These are phyloP conservation scores for Kwoniella dendrophila DNA, from an alignment of 768 basidiomycete species.

Conservation along the genomic window DNA sequence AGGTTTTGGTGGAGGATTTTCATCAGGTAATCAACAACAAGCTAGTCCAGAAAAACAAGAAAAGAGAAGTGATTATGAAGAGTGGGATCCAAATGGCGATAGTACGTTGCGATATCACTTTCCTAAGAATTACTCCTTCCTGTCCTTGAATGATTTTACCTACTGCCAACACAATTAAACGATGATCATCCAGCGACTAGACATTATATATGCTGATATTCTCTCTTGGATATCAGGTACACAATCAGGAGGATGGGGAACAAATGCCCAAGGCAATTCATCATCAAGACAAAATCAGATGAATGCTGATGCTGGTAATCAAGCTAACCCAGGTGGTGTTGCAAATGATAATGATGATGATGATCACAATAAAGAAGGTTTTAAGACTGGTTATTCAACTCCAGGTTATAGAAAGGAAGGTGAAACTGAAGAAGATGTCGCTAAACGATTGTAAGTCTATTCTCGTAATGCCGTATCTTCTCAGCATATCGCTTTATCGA, in stretches of 20 bases:
- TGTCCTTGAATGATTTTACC: too few species aligned
- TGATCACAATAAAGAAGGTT: slow-evolving; percentile 30
- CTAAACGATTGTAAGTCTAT: slow-evolving; percentile 28
- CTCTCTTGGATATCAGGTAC: slow-evolving; percentile 30
- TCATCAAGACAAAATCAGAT: slow-evolving; percentile 49
- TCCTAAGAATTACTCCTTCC: too few species aligned
- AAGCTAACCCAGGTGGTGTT: slow-evolving; percentile 20
- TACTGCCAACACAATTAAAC: too few species aligned
- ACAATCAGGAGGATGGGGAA: slow-evolving; percentile 41
- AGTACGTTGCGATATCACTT: too few species aligned
- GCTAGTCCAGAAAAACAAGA: not conserved
- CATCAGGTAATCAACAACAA: not conserved
- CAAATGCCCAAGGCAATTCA: slow-evolving; percentile 33
- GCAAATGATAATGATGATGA: slow-evolving; percentile 32
- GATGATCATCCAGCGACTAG: too few species aligned
- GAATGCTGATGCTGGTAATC: slow-evolving; percentile 29
- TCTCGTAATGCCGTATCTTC: not conserved
- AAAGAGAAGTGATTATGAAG: not conserved
- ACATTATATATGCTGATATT: slow-evolving; percentile 3
- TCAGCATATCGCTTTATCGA: not conserved
- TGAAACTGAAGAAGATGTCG: slow-evolving; percentile 34
- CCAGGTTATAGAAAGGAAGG: slow-evolving; percentile 50
- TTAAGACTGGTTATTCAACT: slow-evolving; percentile 49
- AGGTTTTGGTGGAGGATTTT: slow-evolving; percentile 30
- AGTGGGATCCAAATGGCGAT: not conserved